Percentiles rank a stretch among this genome's conserved stretches.
phyloP scores from a whole-genome alignment of 306 rosid genomes.

The Glycine soja region DNA sequence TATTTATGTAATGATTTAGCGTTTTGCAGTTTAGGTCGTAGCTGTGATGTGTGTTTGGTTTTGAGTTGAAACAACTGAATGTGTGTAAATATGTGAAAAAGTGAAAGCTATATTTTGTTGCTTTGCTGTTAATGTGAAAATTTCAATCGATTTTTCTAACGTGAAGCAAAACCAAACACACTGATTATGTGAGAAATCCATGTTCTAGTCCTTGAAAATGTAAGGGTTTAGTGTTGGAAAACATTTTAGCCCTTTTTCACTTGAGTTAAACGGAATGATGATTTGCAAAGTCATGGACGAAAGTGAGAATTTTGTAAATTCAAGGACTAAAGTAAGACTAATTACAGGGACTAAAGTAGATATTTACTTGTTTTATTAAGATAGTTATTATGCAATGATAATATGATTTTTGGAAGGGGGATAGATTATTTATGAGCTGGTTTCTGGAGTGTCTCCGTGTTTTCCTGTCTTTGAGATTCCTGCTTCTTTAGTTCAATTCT shows the following conservation, averaged over 20 bases:
- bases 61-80: too few relatives aligned
- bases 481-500: slow-evolving; percentile 7
- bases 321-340: background rate
- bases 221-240: background rate
- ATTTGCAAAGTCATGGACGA: background rate
- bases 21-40: too few relatives aligned
- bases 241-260: background rate
- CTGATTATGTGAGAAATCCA: background rate
- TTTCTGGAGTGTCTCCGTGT: background rate
- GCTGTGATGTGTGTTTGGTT: background rate
- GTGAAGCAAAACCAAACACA: too few relatives aligned
- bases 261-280: background rate
- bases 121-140: too few relatives aligned
- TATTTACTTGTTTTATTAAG: background rate
- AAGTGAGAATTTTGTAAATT: background rate
- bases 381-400: background rate
- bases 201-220: background rate
- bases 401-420: background rate
- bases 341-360: background rate
- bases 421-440: slow-evolving; percentile 3
- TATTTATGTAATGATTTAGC: too few relatives aligned
- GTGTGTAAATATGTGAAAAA: too few relatives aligned
- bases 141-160: too few relatives aligned
- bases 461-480: slow-evolving; percentile 3
- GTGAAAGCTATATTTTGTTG: too few relatives aligned